These are phyloP conservation scores for Chlamydomonas reinhardtii DNA, from an alignment of 163 green algal species.

Conservation along the genomic window DNA sequence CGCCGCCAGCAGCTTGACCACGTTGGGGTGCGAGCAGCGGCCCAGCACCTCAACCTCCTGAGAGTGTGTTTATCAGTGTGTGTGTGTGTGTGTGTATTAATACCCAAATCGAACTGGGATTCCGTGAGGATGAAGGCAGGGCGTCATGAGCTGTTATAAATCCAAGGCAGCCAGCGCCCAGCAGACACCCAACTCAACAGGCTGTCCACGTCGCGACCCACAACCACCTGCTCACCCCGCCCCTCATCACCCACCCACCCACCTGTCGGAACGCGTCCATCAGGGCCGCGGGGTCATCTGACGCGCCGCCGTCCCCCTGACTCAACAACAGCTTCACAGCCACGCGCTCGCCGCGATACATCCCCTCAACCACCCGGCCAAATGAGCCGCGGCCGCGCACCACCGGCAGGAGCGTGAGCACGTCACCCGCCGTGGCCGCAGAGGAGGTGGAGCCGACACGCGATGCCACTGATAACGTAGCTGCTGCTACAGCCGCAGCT, in stretches of 20 bases:
- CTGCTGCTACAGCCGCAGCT: no score
- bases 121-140: no score
- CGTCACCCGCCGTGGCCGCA: neutral
- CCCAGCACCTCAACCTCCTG: neutral
- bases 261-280: no score
- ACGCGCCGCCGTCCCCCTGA: neutral
- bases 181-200: no score
- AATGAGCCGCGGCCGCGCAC: conserved; percentile 1
- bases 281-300: neutral
- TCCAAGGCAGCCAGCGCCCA: neutral
- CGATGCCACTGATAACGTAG: no score
- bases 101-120: no score
- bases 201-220: neutral
- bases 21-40: conserved; percentile 5
- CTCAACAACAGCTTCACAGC: conserved; percentile 6
- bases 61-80: no score
- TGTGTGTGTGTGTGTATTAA: no score
- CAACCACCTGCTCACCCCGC: neutral
- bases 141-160: no score
- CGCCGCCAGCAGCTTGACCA: conserved; percentile 12
- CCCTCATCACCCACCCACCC: neutral
- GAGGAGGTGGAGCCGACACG: no score
- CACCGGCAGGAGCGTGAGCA: conserved; percentile 7
- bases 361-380: conserved; percentile 8
- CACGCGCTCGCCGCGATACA: neutral